These are phyloP conservation scores for Hypoxylon fuscum DNA, from an alignment of 495 filamentous ascomycete species.

Conservation along the genomic window DNA sequence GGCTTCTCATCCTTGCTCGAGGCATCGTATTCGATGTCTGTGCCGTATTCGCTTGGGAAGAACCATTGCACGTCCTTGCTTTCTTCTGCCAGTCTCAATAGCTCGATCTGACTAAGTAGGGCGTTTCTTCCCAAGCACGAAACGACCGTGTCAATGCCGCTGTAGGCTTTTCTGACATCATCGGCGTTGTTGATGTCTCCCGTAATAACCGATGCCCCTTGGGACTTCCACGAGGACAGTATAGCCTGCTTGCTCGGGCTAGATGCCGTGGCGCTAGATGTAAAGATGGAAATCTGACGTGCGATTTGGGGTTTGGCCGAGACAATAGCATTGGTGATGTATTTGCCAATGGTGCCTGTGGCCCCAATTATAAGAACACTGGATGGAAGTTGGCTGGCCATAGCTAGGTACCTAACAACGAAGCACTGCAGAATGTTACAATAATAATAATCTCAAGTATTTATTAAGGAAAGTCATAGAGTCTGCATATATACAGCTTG, in stretches of 20 bases:
- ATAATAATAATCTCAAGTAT: background rate
- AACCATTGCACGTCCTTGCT: constrained; percentile 68
- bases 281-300: constrained; percentile 68
- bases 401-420: constrained; percentile 20
- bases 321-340: constrained; percentile 69
- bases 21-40: constrained; percentile 73
- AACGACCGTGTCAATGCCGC: constrained; percentile 71
- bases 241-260: constrained; percentile 54
- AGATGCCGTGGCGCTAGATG: constrained; percentile 61
- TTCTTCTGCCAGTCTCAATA: constrained; percentile 66
- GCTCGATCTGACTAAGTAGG: constrained; percentile 65
- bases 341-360: constrained; percentile 72
- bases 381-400: constrained; percentile 48
- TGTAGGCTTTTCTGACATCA: constrained; percentile 63
- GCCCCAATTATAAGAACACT: constrained; percentile 75
- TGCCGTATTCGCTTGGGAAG: constrained; percentile 78
- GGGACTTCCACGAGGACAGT: constrained; percentile 56
- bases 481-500: no score
- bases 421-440: background rate
- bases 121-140: constrained; percentile 69
- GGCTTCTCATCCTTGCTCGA: constrained; percentile 69
- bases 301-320: constrained; percentile 60
- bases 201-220: constrained; percentile 65
- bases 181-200: constrained; percentile 64
- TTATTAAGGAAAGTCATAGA: background rate